Conservation (phyloP, 768 basidiomycete genomes). For the Dioszegia aurantiaca region DNA sequence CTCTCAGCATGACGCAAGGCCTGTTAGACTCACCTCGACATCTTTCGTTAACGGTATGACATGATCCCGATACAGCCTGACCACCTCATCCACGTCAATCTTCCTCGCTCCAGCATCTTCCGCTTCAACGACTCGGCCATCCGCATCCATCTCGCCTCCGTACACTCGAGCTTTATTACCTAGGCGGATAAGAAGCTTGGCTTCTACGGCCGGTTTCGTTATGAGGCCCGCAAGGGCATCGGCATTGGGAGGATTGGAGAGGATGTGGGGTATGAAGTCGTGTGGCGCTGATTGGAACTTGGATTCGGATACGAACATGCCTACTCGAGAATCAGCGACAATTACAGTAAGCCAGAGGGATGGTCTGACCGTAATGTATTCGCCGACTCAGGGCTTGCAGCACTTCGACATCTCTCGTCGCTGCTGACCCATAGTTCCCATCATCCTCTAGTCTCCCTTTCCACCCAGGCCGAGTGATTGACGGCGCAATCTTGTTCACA, state of each 20-base stretch:
- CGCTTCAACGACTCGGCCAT: constrained; percentile 46
- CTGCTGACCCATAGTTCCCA: constrained; percentile 94
- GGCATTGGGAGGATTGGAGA: constrained; percentile 63
- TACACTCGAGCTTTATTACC: constrained; percentile 74
- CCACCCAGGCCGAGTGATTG: constrained; percentile 60
- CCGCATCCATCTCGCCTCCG: constrained; percentile 72
- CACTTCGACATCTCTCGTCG: constrained; percentile 90
- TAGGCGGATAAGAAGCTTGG: constrained; percentile 73
- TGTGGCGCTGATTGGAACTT: constrained; percentile 86
- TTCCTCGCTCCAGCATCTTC: constrained; percentile 55
- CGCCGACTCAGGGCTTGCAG: constrained; percentile 98
- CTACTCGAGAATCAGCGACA: constrained; percentile 56
- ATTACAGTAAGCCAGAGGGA: background rate
- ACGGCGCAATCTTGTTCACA: constrained; percentile 78
- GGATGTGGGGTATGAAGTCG: constrained; percentile 89
- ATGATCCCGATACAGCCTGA: constrained; percentile 87
- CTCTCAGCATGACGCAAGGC: background rate
- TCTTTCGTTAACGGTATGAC: constrained; percentile 98
- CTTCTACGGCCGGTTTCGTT: constrained; percentile 96
- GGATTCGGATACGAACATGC: constrained; percentile 97
- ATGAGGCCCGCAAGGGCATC: constrained; percentile 78
- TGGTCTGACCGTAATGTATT: constrained; percentile 84
- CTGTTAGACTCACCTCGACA: constrained; percentile 71
- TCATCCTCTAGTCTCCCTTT: constrained; percentile 59
- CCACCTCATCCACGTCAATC: constrained; percentile 89